Evolutionary conservation across 768 basidiomycete species (phyloP).

Genomic region (Termitomyces sp.): DNA sequence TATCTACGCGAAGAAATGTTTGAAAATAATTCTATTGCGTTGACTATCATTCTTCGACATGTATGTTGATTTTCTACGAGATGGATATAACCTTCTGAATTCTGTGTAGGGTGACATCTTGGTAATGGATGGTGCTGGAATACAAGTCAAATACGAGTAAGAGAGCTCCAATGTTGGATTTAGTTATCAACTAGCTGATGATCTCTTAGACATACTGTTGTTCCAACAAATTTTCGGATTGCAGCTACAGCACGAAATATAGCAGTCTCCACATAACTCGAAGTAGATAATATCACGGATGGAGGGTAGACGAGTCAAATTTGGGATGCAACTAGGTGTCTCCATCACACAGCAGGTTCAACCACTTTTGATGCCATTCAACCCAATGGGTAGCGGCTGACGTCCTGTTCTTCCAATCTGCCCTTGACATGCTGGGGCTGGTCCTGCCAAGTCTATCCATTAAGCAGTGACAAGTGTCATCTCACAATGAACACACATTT

Average conservation of each 20-base stretch:
- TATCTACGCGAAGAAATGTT: constrained; percentile 22
- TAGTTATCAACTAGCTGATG: neutral
- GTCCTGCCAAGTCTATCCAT: neutral
- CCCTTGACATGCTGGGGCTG: neutral
- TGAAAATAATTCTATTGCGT: constrained; percentile 28
- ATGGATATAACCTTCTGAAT: neutral
- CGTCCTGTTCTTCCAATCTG: constrained; percentile 2
- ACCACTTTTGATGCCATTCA: neutral
- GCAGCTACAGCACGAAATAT: constrained; percentile 77
- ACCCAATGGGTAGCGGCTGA: constrained; percentile 22
- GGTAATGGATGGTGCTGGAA: constrained; percentile 67
- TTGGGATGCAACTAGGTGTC: neutral
- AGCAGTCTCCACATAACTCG: constrained; percentile 18
- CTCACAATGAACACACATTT: neutral
- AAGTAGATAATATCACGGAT: neutral
- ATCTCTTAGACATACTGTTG: constrained; percentile 60
- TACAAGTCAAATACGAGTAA: constrained; percentile 72
- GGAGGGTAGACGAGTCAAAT: neutral
- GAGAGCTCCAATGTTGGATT: constrained; percentile 22
- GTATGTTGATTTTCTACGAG: constrained; percentile 31
- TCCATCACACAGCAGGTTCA: neutral
- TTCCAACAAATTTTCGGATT: constrained; percentile 71
- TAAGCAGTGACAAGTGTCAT: neutral
- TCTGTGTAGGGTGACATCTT: constrained; percentile 62
- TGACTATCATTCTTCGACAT: constrained; percentile 62